Conservation (phyloP, 345 rosid genomes). For the Sonneratia caseolaris region DNA sequence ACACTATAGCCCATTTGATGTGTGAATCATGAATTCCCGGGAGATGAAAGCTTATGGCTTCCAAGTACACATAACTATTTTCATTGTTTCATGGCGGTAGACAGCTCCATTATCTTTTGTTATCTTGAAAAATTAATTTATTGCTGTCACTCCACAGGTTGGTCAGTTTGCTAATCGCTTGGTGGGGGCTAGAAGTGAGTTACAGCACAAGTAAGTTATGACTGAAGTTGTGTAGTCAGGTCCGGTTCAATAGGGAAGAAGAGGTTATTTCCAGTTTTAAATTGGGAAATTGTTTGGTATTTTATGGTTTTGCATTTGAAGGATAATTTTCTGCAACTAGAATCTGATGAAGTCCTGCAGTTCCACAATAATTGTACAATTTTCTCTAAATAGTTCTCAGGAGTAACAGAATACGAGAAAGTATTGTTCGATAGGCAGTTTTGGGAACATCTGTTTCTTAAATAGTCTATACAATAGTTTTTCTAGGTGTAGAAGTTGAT, state of each 20-base stretch:
- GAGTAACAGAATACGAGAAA: not conserved
- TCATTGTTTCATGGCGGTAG: not conserved
- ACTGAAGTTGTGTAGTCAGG: not conserved
- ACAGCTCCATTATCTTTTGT: not conserved
- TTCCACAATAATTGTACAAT: not conserved
- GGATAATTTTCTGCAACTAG: not conserved
- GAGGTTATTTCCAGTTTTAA: not conserved
- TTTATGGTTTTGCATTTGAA: no score
- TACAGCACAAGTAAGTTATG: constrained; percentile 69
- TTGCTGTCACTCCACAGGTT: constrained; percentile 39
- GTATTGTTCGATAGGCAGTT: not conserved
- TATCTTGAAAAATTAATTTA: not conserved
- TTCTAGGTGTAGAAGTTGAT: not conserved
- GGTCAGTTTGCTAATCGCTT: constrained; percentile 78
- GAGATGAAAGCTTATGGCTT: not conserved
- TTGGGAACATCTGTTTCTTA: not conserved
- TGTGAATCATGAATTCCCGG: not conserved
- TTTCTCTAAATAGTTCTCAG: not conserved
- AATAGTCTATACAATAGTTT: not conserved
- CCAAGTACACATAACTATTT: not conserved
- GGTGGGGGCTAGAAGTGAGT: constrained; percentile 63
- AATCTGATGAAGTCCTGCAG: not conserved
- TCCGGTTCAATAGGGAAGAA: no score
- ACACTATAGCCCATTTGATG: not conserved
- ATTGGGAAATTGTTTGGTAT: no score